These are phyloP conservation scores for Leccinum uliginosum DNA, from an alignment of 768 basidiomycete species.

Conservation along the genomic window DNA sequence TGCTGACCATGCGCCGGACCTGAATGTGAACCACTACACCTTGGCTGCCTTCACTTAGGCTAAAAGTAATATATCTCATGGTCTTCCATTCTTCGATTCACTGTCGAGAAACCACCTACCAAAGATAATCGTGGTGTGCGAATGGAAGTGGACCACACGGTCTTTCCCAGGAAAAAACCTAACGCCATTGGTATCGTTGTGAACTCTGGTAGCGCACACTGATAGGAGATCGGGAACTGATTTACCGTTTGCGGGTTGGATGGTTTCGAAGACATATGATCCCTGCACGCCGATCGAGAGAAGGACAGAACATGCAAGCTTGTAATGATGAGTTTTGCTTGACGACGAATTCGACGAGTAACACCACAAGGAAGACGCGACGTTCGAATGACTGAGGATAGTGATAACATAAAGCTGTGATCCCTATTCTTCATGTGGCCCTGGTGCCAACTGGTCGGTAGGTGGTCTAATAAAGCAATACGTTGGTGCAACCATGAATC, in stretches of 20 bases:
- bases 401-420: neutral
- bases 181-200: neutral
- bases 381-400: no score
- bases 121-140: slow-evolving; percentile 1
- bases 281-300: neutral
- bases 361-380: neutral
- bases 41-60: no score
- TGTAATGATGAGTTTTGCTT: neutral
- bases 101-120: slow-evolving; percentile 5
- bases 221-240: neutral
- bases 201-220: neutral
- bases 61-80: neutral
- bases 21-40: no score
- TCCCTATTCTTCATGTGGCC: neutral
- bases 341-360: slow-evolving; percentile 1
- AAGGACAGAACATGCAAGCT: neutral
- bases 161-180: neutral
- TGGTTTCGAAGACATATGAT: neutral
- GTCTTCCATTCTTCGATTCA: slow-evolving; percentile 6
- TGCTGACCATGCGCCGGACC: no score
- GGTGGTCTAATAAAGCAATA: slow-evolving; percentile 1
- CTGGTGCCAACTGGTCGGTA: neutral
- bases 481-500: slow-evolving; percentile 8
- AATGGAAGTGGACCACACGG: slow-evolving; percentile 6
- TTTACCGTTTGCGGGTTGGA: neutral